These are phyloP conservation scores for Colletotrichum sp. DNA, from an alignment of 2,329 filamentous ascomycete genomes.

Conservation along the genomic window DNA sequence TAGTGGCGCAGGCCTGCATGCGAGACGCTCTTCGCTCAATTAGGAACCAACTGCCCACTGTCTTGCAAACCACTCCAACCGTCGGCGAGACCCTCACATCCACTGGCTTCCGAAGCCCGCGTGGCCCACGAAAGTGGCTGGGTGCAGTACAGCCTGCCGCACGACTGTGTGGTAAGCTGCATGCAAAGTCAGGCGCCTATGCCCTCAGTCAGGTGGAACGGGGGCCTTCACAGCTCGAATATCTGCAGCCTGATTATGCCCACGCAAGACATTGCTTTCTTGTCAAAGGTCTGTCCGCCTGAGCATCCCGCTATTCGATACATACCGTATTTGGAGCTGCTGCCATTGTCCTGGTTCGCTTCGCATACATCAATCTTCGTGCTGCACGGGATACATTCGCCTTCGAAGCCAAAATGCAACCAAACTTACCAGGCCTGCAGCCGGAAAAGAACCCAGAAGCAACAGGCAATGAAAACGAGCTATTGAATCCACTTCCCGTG, in stretches of 20 bases:
- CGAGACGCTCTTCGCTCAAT: neutral
- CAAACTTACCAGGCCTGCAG: accelerated
- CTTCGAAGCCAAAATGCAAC: neutral
- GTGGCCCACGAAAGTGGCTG: neutral
- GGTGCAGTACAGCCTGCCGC: no score
- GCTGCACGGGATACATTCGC: neutral
- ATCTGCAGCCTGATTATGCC: neutral
- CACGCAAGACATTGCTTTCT: neutral
- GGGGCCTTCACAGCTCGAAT: neutral
- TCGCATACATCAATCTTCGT: neutral
- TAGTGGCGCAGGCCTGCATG: neutral
- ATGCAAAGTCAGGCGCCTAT: neutral
- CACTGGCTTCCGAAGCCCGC: neutral
- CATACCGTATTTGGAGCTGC: neutral
- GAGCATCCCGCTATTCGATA: no score
- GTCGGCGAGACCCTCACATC: accelerated
- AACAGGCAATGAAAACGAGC: neutral
- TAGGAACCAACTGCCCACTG: accelerated
- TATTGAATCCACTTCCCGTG: neutral
- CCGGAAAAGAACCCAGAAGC: neutral
- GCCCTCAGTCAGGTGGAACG: neutral
- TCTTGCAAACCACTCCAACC: neutral
- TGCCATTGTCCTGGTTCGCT: neutral
- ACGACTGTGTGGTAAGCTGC: neutral
- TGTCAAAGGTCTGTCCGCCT: no score